Percentiles rank a stretch among this genome's conserved stretches.
These are phyloP conservation scores for Metarhizium robertsii DNA, from an alignment of 2,329 filamentous ascomycete genomes.

Conservation along the genomic window DNA sequence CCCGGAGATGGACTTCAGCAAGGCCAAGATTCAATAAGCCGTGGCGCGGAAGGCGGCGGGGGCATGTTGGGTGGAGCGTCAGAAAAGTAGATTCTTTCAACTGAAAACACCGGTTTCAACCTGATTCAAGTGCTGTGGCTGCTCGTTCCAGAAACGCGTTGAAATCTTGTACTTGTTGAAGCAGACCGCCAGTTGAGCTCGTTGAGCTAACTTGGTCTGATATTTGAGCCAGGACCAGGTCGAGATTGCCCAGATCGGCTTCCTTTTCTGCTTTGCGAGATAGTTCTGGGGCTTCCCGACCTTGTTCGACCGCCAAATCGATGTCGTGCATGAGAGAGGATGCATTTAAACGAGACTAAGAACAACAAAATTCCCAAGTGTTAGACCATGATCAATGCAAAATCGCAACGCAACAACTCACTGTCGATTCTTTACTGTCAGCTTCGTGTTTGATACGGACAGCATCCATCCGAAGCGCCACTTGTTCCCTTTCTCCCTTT, in stretches of 20 bases:
- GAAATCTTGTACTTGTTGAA: conserved; percentile 50
- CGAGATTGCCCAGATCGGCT: conserved; percentile 46
- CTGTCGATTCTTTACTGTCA: conserved; percentile 41
- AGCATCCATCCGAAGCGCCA: conserved; percentile 53
- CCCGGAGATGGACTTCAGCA: conserved; percentile 64
- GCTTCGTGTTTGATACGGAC: conserved; percentile 50
- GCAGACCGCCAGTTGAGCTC: conserved; percentile 39
- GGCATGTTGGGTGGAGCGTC: not conserved
- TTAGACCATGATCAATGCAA: no score
- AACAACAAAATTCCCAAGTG: no score
- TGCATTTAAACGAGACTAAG: conserved; percentile 37
- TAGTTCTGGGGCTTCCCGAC: conserved; percentile 38
- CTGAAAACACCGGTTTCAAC: conserved; percentile 16
- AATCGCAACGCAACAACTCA: conserved; percentile 19
- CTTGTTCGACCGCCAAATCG: conserved; percentile 45
- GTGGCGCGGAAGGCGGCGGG: not conserved
- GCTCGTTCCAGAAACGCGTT: conserved; percentile 55
- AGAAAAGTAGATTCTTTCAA: not conserved
- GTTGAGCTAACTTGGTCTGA: conserved; percentile 42
- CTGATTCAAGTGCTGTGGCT: conserved; percentile 44
- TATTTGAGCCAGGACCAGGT: conserved; percentile 46
- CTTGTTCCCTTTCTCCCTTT: conserved; percentile 50
- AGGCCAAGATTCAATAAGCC: conserved; percentile 51
- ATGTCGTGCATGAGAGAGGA: conserved; percentile 54
- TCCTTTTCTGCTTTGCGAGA: conserved; percentile 34